A percentile compares a stretch with the other conserved stretches of the same genome.
These are phyloP conservation scores for Cercospora zeae-maydis DNA, from an alignment of 2,329 filamentous ascomycete genomes.

Conservation along the genomic window DNA sequence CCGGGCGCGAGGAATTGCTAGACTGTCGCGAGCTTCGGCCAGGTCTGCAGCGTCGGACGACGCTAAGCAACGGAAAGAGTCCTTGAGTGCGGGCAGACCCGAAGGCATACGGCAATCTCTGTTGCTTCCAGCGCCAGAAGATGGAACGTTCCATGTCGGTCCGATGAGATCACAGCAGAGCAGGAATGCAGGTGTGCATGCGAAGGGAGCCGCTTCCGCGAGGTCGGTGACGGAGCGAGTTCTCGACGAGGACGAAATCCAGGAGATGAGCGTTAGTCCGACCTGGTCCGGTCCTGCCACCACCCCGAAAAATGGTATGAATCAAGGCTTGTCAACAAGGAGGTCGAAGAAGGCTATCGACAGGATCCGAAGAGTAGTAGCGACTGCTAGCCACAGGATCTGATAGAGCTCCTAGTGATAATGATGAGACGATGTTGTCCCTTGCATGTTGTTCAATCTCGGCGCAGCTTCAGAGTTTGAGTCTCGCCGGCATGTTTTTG, in stretches of 20 bases:
- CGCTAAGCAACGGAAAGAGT: slow-evolving; percentile 12
- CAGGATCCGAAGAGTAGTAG: slow-evolving; percentile 26
- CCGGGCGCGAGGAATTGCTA: slow-evolving; percentile 30
- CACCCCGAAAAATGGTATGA: slow-evolving; percentile 10
- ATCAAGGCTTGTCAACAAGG: slow-evolving; percentile 12
- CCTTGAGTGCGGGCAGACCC: slow-evolving; percentile 8
- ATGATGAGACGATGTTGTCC: neutral
- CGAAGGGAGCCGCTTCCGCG: neutral
- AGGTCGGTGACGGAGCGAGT: neutral
- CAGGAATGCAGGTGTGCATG: neutral
- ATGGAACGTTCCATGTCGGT: slow-evolving; percentile 22
- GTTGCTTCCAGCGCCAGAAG: slow-evolving; percentile 23
- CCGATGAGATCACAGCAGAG: neutral
- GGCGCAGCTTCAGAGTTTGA: neutral
- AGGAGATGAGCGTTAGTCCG: slow-evolving; percentile 26
- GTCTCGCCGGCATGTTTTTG: neutral
- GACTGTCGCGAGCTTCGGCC: slow-evolving; percentile 24
- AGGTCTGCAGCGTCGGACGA: slow-evolving; percentile 8
- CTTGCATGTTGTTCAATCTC: neutral
- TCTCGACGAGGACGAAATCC: slow-evolving; percentile 19
- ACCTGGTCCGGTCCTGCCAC: slow-evolving; percentile 22
- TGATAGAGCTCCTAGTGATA: slow-evolving; percentile 7
- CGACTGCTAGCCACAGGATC: slow-evolving; percentile 27
- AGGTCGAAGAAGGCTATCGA: slow-evolving; percentile 20
- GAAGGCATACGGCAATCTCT: slow-evolving; percentile 12